These are phyloP conservation scores for Leptographium procerum DNA, from an alignment of 2,329 filamentous ascomycete species.

Conservation along the genomic window DNA sequence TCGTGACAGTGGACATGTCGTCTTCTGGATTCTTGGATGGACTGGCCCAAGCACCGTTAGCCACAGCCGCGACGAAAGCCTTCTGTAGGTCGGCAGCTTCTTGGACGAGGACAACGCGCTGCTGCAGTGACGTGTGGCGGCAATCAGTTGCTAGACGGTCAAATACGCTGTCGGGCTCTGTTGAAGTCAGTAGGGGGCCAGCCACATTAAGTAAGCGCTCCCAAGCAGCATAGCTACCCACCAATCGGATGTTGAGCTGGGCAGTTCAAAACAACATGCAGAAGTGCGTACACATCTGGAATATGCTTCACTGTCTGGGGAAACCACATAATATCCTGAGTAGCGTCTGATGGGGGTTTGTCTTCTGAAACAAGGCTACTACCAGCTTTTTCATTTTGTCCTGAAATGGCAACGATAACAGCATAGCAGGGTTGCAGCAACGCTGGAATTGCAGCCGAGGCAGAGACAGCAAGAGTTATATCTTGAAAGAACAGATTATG, in stretches of 20 bases:
- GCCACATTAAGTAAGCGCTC: background rate
- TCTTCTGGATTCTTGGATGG: background rate
- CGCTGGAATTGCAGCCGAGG: no score
- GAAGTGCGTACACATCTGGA: constrained; percentile 7
- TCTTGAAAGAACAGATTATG: constrained; percentile 1
- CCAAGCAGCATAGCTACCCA: background rate
- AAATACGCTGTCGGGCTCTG: constrained; percentile 1
- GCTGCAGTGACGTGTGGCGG: background rate
- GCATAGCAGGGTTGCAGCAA: background rate
- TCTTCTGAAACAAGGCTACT: background rate
- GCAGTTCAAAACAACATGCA: constrained; percentile 8
- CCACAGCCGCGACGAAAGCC: background rate
- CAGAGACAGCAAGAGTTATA: background rate
- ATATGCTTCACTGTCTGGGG: background rate
- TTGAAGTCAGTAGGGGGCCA: background rate
- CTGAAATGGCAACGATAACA: background rate
- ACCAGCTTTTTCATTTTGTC: background rate
- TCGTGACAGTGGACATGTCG: background rate
- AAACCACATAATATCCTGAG: background rate
- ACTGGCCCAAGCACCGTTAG: background rate
- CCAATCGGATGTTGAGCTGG: background rate
- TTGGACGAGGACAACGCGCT: background rate
- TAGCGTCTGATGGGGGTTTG: background rate
- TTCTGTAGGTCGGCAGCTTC: constrained; percentile 2
- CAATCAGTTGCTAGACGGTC: background rate